Percentiles rank a stretch among this genome's conserved stretches.
Evolutionary conservation across 2,329 filamentous ascomycete genomes (phyloP).

Genomic region (Passalora sequoiae): DNA sequence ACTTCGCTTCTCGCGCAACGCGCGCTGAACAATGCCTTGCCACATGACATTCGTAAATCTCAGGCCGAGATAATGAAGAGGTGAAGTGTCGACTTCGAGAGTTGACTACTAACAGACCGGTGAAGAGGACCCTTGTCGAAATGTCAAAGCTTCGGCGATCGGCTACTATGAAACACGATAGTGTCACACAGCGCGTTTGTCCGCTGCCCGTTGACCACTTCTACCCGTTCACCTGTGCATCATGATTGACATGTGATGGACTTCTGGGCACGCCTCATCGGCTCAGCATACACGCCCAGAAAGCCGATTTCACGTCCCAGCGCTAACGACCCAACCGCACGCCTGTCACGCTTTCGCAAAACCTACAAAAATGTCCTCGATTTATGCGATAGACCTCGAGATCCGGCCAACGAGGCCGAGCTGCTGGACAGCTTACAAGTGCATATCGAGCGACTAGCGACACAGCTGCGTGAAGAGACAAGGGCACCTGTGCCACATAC

Average conservation of each 20-base stretch:
- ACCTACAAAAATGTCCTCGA: constrained; percentile 58
- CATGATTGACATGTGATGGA: constrained; percentile 25
- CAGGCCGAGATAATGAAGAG: too few relatives aligned
- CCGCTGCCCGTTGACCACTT: too few relatives aligned
- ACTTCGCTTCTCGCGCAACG: too few relatives aligned
- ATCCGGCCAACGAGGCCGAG: constrained; percentile 48
- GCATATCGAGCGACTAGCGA: constrained; percentile 53
- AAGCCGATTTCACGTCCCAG: constrained; percentile 38
- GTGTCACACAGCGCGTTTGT: too few relatives aligned
- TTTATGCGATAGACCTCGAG: constrained; percentile 55
- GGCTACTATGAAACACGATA: too few relatives aligned
- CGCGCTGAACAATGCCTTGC: too few relatives aligned
- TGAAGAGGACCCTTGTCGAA: too few relatives aligned
- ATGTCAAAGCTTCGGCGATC: too few relatives aligned
- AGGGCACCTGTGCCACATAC: constrained; percentile 83
- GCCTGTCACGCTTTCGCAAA: constrained; percentile 57
- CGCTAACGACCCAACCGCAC: constrained; percentile 54
- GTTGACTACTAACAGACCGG: too few relatives aligned
- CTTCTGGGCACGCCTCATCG: constrained; percentile 56
- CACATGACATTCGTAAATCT: too few relatives aligned
- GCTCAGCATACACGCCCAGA: constrained; percentile 49
- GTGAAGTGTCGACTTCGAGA: too few relatives aligned
- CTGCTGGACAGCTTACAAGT: constrained; percentile 48
- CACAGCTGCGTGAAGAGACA: constrained; percentile 80
- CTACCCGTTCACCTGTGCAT: too few relatives aligned